Base-by-base conservation (phyloP, 768 basidiomycete genomes). In the Clitopilus passeckerianus region DNA sequence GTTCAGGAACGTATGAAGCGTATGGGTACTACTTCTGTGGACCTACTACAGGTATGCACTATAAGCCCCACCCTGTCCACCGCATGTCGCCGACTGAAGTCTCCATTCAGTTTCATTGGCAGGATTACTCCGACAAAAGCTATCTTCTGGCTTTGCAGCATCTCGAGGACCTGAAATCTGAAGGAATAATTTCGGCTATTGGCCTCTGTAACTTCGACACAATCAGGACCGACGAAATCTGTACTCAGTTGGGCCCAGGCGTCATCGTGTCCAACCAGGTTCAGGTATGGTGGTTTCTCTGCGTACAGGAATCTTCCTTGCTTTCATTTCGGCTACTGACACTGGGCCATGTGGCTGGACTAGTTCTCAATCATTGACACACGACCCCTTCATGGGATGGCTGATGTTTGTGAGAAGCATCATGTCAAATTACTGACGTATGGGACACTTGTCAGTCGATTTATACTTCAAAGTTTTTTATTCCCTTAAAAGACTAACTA, bases 161-260 rank as follows among this genome's bases (percentile, higher is more conserved):
- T 61, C 76, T 93, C 6, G 75, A 78, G 16, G 81, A 86, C 60
- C 71, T 93, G n/a, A 83, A 82, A 64, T 64, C 71, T 1, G 81
- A 85, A 57, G 85, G 85, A 3, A 68, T 81, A 61, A 87, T 92
- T 62, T 73, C 78, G 18, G 79, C 84, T 15, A 79, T 93, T 23
- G 91, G 91, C 1, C 75, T 93, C 44, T 89, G 88, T 71, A 93
- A 93, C 69, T 93, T 93, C 64, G 91, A 93, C 71, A 72, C 90
- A 0, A 78, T 81, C 50, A 79, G 82, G 53, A 89, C 85, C 37
- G 87, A 91, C 67, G 90, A 93, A 70, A 90, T 93, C 56, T 93
- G 92, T 71, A 83, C 86, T 15, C 79, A 83, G 53, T 73, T 91
- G 22, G 90, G 89, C 5, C 82, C 84, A 0, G 88, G 86, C 2